Evolutionary conservation across 179 eudicot species (phyloP).

Genomic region (Dionaea muscipula): DNA sequence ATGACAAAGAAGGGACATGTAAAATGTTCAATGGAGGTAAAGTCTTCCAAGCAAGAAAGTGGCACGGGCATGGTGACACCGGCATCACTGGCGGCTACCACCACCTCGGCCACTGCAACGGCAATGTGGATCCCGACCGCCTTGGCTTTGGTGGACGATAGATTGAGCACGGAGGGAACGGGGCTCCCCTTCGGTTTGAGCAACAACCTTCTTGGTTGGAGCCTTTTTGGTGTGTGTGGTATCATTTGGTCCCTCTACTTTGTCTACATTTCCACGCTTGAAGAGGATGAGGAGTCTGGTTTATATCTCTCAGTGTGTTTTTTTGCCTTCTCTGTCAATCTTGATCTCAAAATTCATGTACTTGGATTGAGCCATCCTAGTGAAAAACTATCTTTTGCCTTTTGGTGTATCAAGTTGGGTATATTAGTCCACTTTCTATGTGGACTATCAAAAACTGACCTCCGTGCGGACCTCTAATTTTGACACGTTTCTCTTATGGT

Average conservation of each 20-base stretch:
- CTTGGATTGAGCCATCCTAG: no score
- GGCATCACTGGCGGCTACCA: conserved; percentile 45
- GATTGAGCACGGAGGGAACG: conserved; percentile 94
- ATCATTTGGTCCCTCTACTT: conserved; percentile 74
- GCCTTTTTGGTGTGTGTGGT: conserved; percentile 62
- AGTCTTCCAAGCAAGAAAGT: conserved; percentile 20
- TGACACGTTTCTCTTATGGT: no score
- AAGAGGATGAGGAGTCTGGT: conserved; percentile 94
- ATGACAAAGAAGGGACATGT: conserved; percentile 46
- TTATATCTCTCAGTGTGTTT: conserved; percentile 40
- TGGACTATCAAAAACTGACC: no score
- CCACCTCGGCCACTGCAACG: conserved; percentile 31
- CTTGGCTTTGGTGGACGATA: conserved; percentile 86
- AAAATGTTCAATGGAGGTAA: conserved; percentile 48
- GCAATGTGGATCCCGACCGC: conserved; percentile 63
- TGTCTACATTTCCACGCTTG: conserved; percentile 50
- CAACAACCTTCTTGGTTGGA: conserved; percentile 87
- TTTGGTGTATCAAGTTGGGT: no score
- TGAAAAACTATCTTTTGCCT: no score
- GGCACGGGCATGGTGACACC: conserved; percentile 30
- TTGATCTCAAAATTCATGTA: no score
- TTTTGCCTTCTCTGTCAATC: neutral
- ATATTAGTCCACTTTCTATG: no score
- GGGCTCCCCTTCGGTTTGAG: conserved; percentile 92
- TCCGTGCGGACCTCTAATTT: no score